Conservation (phyloP, 129 eudicot species). For the Artemisia tridentata region DNA sequence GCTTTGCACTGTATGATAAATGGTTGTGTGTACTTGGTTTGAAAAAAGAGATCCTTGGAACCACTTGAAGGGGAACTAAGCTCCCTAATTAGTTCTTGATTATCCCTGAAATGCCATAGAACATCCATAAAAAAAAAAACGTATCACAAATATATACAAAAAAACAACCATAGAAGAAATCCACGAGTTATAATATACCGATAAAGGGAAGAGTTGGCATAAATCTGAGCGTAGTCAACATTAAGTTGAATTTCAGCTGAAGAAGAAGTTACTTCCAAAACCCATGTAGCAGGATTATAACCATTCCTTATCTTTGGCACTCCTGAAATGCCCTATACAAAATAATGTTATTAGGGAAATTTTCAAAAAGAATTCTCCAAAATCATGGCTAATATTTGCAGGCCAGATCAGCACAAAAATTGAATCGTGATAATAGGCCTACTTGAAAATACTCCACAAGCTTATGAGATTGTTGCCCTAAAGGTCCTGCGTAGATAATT, state of each 20-base stretch:
- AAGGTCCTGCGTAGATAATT: conserved; percentile 23
- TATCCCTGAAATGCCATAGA: conserved; percentile 15
- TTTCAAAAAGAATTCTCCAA: neutral
- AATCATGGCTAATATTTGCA: neutral
- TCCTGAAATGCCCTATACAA: conserved; percentile 22
- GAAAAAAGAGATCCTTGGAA: conserved; percentile 17
- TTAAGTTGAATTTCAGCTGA: conserved; percentile 18
- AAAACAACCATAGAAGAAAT: neutral
- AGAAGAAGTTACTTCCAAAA: conserved; percentile 27
- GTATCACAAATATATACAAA: neutral
- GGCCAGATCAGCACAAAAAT: neutral
- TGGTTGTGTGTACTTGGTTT: conserved; percentile 13
- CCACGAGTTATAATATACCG: conserved; percentile 5
- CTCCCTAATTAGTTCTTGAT: conserved; percentile 15
- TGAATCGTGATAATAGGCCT: neutral
- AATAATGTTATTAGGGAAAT: neutral
- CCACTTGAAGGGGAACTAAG: conserved; percentile 22
- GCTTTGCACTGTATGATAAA: conserved; percentile 41
- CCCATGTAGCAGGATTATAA: conserved; percentile 35
- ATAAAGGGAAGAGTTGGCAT: conserved; percentile 18
- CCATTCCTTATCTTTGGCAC: conserved; percentile 24
- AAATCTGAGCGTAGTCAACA: conserved; percentile 21
- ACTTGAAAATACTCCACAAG: conserved; percentile 30
- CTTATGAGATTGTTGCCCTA: conserved; percentile 27
- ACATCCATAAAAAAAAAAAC: neutral